phyloP scores from a whole-genome alignment of 2,329 filamentous ascomycete genomes.

The Penicillium griseofulvum region DNA sequence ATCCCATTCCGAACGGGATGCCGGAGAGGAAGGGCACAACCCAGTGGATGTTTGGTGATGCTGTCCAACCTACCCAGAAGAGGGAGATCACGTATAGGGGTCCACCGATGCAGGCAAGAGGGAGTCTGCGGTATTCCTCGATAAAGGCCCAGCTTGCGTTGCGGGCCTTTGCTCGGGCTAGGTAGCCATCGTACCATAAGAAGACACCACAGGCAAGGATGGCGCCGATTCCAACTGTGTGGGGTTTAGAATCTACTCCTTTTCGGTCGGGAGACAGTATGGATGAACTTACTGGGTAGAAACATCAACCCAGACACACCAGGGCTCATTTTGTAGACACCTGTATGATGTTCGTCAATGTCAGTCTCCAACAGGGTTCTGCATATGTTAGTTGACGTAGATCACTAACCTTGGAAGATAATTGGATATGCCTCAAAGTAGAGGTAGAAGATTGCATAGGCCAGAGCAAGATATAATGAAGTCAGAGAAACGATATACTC shows the following conservation, averaged over 20 bases:
- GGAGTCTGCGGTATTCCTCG: conserved; percentile 61
- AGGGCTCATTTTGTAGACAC: conserved; percentile 37
- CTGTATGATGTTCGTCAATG: conserved; percentile 47
- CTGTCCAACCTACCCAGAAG: conserved; percentile 48
- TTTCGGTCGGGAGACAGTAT: not conserved
- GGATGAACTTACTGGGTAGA: conserved; percentile 30
- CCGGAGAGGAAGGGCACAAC: conserved; percentile 58
- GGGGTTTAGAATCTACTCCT: not conserved
- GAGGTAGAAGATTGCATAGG: conserved; percentile 68
- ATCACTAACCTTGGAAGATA: conserved; percentile 56
- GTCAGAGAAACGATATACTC: conserved; percentile 71
- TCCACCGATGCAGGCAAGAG: conserved; percentile 68
- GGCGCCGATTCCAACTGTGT: conserved; percentile 58
- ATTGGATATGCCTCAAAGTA: conserved; percentile 72
- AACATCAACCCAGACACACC: conserved; percentile 37
- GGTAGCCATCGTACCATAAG: conserved; percentile 62
- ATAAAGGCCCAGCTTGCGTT: conserved; percentile 23
- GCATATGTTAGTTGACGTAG: not conserved
- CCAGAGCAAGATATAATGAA: conserved; percentile 68
- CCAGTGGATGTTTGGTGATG: conserved; percentile 35
- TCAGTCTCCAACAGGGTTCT: conserved; percentile 43
- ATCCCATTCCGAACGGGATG: conserved; percentile 62
- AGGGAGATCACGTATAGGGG: conserved; percentile 56
- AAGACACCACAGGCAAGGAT: conserved; percentile 61
- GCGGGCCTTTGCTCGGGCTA: conserved; percentile 53